Evolutionary conservation across 305 asterid species (phyloP), one percentile per base, ranked within the genome.

Genomic region (Fraxinus velutina): DNA sequence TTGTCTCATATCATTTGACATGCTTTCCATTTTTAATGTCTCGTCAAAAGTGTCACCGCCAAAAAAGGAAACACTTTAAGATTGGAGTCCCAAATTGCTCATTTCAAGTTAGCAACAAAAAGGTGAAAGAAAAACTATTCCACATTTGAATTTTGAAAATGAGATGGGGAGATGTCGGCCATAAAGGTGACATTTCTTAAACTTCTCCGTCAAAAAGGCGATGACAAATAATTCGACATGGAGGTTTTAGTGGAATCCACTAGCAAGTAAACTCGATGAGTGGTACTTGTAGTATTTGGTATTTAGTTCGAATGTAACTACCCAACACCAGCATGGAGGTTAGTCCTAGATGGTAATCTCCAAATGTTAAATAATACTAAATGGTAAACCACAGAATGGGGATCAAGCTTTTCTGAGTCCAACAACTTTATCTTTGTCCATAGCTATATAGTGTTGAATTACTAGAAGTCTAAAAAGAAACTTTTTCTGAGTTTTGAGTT

Each of bases 181-280:
- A 30, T 32, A 32, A 32, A 29, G 13, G 27, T 13, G 12, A 32
- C 10, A 30, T 70, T 70, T 2, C 44, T 70, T 70, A 70, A 70
- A 27, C 37, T 27, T 66, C 73, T 66, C 2, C 3, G 17, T 30
- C 73, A 27, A 27, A 19, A 27, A 66, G 19, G 37, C 8, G 7
- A 12, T 66, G 36, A 24, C 0, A 13, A 64, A 62, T 21, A 24
- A 64, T 10, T 57, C 17, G 17, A 64, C 73, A 9, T 64, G 34
- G 75, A 32, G 44, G 2, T 24, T 70, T 70, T 29, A 32, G 34
- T 44, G 8, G 44, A 73, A n/a, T 71, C 62, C 52, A 30, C 17
- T n/a, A 76, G 74, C 57, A 34, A 64, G 84, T 30, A 39, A 17
- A 62, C 77, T 71, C 50, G 27, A 83, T 17, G 13, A 74, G 78